Evolutionary conservation across 768 basidiomycete genomes (phyloP).

Genomic region (Lentinula sp.): DNA sequence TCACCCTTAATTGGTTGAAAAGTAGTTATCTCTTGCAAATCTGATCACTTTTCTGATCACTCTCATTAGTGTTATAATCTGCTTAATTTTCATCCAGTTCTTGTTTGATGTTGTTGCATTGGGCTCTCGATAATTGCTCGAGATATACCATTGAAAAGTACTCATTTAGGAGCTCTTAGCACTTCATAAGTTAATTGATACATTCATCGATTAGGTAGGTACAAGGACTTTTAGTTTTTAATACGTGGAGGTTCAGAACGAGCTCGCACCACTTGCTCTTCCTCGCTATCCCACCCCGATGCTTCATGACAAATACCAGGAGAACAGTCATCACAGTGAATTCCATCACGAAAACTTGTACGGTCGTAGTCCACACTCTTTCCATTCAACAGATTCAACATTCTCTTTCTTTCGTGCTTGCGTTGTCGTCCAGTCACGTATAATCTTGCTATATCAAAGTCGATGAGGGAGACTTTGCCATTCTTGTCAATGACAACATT

Average conservation of each 20-base stretch:
- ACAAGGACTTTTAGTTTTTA: no score
- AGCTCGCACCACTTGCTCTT: neutral
- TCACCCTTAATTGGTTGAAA: no score
- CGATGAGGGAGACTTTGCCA: neutral
- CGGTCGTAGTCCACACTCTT: neutral
- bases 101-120: no score
- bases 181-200: no score
- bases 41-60: no score
- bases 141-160: no score
- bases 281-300: neutral
- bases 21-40: no score
- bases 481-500: neutral
- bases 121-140: no score
- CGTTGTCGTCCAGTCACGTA: neutral
- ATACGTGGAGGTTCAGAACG: neutral
- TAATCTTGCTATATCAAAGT: slow-evolving; percentile 3
- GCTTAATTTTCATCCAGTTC: no score
- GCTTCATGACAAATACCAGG: neutral
- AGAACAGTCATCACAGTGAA: neutral
- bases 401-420: neutral
- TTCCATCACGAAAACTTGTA: neutral
- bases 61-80: no score
- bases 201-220: no score
- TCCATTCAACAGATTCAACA: neutral
- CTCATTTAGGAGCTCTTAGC: no score